A percentile compares a stretch with the other conserved stretches of the same genome.
These are phyloP conservation scores for Trichaptum fuscoviolaceum DNA, from an alignment of 768 basidiomycete species.

Conservation along the genomic window DNA sequence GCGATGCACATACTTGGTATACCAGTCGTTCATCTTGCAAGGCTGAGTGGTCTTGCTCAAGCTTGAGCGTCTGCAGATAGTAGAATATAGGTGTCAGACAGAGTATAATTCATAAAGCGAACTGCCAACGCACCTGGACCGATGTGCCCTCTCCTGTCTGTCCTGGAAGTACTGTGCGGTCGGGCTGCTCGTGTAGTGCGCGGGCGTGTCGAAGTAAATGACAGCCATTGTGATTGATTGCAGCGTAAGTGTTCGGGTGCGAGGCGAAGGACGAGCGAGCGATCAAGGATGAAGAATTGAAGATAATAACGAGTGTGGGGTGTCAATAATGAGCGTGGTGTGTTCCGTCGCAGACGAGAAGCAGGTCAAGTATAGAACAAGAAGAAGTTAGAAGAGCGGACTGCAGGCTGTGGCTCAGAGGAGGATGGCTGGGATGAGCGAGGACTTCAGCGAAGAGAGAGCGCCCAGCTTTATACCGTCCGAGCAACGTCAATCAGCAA, in stretches of 20 bases:
- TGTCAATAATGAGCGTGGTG: background rate
- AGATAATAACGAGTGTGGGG: background rate
- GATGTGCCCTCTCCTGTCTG: background rate
- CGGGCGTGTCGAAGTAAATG: background rate
- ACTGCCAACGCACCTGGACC: background rate
- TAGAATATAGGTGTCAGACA: background rate
- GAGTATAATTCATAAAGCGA: background rate
- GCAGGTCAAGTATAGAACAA: background rate
- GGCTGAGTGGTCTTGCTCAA: background rate
- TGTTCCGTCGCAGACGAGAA: background rate
- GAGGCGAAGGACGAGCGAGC: background rate
- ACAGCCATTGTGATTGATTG: background rate
- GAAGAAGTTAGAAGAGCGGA: background rate
- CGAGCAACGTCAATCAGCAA: background rate
- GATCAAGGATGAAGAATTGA: background rate
- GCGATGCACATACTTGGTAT: conserved; percentile 48
- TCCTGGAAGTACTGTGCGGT: conserved; percentile 1
- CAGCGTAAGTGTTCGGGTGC: background rate
- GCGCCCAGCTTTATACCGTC: background rate
- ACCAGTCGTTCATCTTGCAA: conserved; percentile 7
- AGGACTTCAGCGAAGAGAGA: background rate
- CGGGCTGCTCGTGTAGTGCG: background rate
- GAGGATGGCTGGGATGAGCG: background rate
- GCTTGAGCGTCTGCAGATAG: background rate
- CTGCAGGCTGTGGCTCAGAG: background rate